These are phyloP conservation scores for Thuidium tamariscinum DNA, from an alignment of 225 moss, liverwort and hornwort species.

Conservation along the genomic window DNA sequence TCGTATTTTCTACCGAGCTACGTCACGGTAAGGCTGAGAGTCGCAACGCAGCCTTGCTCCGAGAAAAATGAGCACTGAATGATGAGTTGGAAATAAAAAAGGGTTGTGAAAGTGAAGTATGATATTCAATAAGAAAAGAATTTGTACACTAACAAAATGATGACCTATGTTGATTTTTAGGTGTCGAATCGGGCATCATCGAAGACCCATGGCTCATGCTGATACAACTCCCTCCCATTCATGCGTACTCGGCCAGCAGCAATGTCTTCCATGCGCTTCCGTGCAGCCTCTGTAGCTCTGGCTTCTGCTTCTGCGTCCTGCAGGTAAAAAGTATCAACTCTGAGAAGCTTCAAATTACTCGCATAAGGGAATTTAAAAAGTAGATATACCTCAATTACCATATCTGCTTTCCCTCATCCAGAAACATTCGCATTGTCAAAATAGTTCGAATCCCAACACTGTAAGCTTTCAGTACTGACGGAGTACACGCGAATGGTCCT, in stretches of 20 bases:
- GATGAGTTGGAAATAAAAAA: neutral
- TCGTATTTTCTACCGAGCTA: neutral
- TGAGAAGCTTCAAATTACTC: neutral
- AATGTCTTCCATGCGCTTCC: conserved; percentile 64
- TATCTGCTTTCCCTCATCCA: neutral
- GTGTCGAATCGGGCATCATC: conserved; percentile 59
- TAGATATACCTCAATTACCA: neutral
- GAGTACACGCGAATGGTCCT: neutral
- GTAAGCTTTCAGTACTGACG: neutral
- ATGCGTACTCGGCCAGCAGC: conserved; percentile 63
- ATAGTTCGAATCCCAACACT: neutral
- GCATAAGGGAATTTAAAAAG: neutral
- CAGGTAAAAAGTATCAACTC: neutral
- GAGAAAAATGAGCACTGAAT: neutral
- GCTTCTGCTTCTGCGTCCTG: conserved; percentile 71
- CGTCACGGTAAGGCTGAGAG: neutral
- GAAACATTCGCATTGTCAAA: neutral
- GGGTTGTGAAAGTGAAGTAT: neutral
- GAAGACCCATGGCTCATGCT: conserved; percentile 70
- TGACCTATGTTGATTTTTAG: neutral
- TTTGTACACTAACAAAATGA: neutral
- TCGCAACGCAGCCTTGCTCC: neutral
- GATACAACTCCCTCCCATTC: conserved; percentile 72
- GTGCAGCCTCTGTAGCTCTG: conserved; percentile 55
- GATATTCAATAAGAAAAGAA: neutral